Evolutionary conservation across 2,329 filamentous ascomycete genomes (phyloP).

Genomic region (Hymenoscyphus albidus): DNA sequence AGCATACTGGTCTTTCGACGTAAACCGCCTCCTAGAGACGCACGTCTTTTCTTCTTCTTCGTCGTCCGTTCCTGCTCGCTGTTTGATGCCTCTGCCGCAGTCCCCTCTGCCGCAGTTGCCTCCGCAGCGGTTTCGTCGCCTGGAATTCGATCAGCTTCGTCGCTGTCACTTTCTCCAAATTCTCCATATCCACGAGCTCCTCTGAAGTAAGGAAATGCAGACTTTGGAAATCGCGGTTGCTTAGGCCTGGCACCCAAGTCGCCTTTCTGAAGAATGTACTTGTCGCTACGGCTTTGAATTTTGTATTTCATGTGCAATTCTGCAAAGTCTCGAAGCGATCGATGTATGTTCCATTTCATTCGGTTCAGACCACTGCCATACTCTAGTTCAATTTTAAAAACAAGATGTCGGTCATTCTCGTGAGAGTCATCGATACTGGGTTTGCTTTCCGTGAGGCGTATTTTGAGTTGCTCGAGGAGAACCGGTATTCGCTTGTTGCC

Average conservation of each 20-base stretch:
- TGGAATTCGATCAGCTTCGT: slow-evolving; percentile 39
- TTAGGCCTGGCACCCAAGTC: slow-evolving; percentile 67
- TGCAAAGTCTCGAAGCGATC: slow-evolving; percentile 83
- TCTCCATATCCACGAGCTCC: slow-evolving; percentile 59
- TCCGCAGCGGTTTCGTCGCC: slow-evolving; percentile 50
- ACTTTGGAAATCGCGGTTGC: slow-evolving; percentile 85
- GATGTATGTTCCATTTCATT: slow-evolving; percentile 93
- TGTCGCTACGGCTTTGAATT: slow-evolving; percentile 76
- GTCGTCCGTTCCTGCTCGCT: slow-evolving; percentile 59
- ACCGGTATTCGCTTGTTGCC: slow-evolving; percentile 94
- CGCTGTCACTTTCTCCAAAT: slow-evolving; percentile 74
- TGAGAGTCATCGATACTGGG: slow-evolving; percentile 52
- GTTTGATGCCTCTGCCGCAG: slow-evolving; percentile 59
- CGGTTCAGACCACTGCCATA: slow-evolving; percentile 93
- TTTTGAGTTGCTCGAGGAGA: slow-evolving; percentile 87
- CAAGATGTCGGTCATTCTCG: slow-evolving; percentile 65
- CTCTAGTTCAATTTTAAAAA: slow-evolving; percentile 89
- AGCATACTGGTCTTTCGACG: slow-evolving; percentile 49
- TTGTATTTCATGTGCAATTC: slow-evolving; percentile 95
- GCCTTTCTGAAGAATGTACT: slow-evolving; percentile 66
- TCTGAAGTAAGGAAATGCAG: slow-evolving; percentile 84
- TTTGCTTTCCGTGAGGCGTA: slow-evolving; percentile 77
- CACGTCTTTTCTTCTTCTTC: slow-evolving; percentile 52
- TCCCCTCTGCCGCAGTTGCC: slow-evolving; percentile 52
- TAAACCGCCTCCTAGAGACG: slow-evolving; percentile 34